Evolutionary conservation across 768 basidiomycete species (phyloP), one percentile per base, ranked within the genome.

Genomic region (Naganishia antarctica): DNA sequence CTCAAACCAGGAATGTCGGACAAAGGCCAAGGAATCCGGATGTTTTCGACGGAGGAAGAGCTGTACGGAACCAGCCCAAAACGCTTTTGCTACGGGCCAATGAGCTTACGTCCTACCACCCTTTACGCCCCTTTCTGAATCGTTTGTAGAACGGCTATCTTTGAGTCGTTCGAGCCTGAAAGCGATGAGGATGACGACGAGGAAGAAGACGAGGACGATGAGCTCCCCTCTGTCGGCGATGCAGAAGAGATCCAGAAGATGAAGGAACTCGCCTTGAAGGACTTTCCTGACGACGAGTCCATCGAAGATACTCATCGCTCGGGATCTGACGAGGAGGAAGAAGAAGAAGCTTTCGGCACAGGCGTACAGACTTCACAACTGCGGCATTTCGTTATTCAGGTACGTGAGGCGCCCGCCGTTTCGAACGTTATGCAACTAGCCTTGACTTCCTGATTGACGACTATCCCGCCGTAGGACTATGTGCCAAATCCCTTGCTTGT

Each of bases 1-100:
- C 79, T 99, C 58, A 99, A 99, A 79, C 93, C 96, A 48, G 90
- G 91, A 18, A 94, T 99, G 89, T 87, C 92, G 1, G 93, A 98
- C 79, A 84, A 91, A 53, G 96, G 92, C 13, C 90, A 91, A 82
- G 96, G 94, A 1, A 92, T 99, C 68, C 80, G 92, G 47, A 79
- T 99, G 49, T 97, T 99, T 78, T 84, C 87, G 59, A 86, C 83
- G 61, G 87, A 87, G 76, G 83, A 84, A 13, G 80, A 83, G 32
- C 80, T 99, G 64, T 83, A 83, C 64, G 75, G 65, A 7, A 23
- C 40, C 7, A 12, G 40, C 18, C 1, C 34, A 41, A 21, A n/a
- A 25, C 6, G 16, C n/a, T 13, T 13, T 29, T 21, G 13, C 23
- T 43, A n/a, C n/a, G 31, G 11, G 13, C 15, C n/a, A 26, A 25